Evolutionary conservation across 73 alveolate species (phyloP), one percentile per base, ranked within the genome.

Genomic region (Blepharisma japonicum): DNA sequence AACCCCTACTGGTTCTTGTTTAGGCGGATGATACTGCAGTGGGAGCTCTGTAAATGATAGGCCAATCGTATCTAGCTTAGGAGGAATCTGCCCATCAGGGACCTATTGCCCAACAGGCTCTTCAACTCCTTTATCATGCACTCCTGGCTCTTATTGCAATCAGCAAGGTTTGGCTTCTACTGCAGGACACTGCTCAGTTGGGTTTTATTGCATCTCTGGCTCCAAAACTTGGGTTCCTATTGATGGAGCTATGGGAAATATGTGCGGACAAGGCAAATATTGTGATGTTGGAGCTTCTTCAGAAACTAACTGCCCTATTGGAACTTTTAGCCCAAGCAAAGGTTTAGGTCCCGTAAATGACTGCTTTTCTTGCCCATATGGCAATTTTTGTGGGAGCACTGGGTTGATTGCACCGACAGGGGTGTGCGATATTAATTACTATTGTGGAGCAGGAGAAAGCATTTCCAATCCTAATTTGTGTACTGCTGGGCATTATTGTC

Each of bases 91-190:
- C 25, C 76, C 8, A 25, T 8, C 54, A 68, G 79, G 79, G 9
- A 38, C 8, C 20, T 68, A 18, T 18, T 68, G 68, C 81, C 48
- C 86, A 53, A 71, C 87, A 55, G 90, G 90, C 8, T 56, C 80
- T 21, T 56, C 71, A 8, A 47, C 88, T 39, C 80, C 86, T 23
- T 25, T 54, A 23, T 18, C 46, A 45, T 89, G 96, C 81, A 55
- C 90, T 45, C 90, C 90, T 7, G 92, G 90, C 0, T 71, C 54
- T 56, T 90, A 85, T 74, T 90, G 97, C 55, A 82, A 51, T 23
- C 80, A 70, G 45, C 84, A 74, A 70, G 94, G 94, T 6, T 54
- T 87, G 6, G 46, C 83, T 9, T 82, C 83, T 66, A 86, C 50
- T 38, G 39, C 87, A 11, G 91, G 88, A 11, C 46, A 23, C 38